Evolutionary conservation across 2,329 filamentous ascomycete species (phyloP).

Genomic region (Trichoderma atroviride): DNA sequence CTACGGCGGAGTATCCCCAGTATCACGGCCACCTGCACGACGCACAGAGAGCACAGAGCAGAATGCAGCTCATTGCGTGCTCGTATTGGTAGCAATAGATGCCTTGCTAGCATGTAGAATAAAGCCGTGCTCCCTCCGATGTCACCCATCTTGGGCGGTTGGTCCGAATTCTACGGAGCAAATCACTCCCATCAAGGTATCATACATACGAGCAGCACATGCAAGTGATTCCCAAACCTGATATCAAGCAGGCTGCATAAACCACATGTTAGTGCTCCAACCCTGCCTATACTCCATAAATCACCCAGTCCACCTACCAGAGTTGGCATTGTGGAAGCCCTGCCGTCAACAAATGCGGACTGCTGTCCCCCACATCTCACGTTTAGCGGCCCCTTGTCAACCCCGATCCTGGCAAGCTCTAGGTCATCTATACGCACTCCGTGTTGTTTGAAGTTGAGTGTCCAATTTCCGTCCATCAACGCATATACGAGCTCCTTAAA

Average conservation of each 20-base stretch:
- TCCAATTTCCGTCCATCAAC: constrained; percentile 19
- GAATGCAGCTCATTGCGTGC: background rate
- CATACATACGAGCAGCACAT: background rate
- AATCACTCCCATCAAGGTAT: background rate
- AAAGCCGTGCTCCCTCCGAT: background rate
- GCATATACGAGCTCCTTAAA: constrained; percentile 14
- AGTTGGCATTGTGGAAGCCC: background rate
- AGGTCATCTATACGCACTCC: background rate
- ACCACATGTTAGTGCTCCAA: background rate
- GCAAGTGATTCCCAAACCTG: background rate
- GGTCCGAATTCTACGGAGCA: background rate
- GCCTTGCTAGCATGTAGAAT: background rate
- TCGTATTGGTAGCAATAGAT: background rate
- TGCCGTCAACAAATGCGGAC: background rate
- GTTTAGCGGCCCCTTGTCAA: background rate
- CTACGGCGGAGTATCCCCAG: background rate
- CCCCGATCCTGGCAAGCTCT: background rate
- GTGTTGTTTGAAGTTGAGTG: constrained; percentile 20
- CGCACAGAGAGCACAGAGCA: background rate
- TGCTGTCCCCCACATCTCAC: constrained; percentile 15
- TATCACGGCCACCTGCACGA: background rate
- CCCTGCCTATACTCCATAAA: background rate
- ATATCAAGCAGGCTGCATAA: background rate
- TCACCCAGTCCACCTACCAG: background rate
- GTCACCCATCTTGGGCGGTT: background rate